phyloP scores from a whole-genome alignment of 768 basidiomycete genomes.

The Boletus patriciae region DNA sequence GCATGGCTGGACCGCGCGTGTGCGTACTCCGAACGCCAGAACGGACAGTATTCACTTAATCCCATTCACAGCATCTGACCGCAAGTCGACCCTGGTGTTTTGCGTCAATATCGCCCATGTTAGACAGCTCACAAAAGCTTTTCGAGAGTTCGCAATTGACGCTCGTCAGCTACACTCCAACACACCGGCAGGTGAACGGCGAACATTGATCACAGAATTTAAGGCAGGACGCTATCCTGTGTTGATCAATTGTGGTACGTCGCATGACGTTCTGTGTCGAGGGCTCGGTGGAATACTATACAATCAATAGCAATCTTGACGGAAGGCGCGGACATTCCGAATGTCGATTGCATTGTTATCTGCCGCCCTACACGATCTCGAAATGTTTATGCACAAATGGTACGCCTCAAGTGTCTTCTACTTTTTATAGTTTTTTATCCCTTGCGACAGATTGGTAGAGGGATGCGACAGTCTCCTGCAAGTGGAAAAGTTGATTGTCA shows the following conservation, averaged over 20 bases:
- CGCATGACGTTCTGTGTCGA: slow-evolving; percentile 9
- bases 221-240: slow-evolving; percentile 76
- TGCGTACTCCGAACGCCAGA: slow-evolving; percentile 35
- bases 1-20: slow-evolving; percentile 87
- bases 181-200: slow-evolving; percentile 65
- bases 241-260: slow-evolving; percentile 81
- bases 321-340: slow-evolving; percentile 93
- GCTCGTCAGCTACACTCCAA: slow-evolving; percentile 76
- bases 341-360: slow-evolving; percentile 87
- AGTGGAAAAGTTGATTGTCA: slow-evolving; percentile 84
- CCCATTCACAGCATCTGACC: slow-evolving; percentile 40
- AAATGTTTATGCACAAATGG: slow-evolving; percentile 94
- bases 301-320: slow-evolving; percentile 68
- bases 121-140: slow-evolving; percentile 65
- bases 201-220: slow-evolving; percentile 64
- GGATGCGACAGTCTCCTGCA: slow-evolving; percentile 79
- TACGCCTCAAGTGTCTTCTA: slow-evolving; percentile 29
- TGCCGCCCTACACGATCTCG: slow-evolving; percentile 86
- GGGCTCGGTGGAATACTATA: neutral
- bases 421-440: neutral
- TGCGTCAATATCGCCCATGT: slow-evolving; percentile 87
- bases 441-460: slow-evolving; percentile 76
- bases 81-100: slow-evolving; percentile 91
- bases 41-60: slow-evolving; percentile 3
- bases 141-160: slow-evolving; percentile 75